Percentiles rank a stretch among this genome's conserved stretches.
Conservation (phyloP, 306 rosid species). For the Vachellia collinsii region DNA sequence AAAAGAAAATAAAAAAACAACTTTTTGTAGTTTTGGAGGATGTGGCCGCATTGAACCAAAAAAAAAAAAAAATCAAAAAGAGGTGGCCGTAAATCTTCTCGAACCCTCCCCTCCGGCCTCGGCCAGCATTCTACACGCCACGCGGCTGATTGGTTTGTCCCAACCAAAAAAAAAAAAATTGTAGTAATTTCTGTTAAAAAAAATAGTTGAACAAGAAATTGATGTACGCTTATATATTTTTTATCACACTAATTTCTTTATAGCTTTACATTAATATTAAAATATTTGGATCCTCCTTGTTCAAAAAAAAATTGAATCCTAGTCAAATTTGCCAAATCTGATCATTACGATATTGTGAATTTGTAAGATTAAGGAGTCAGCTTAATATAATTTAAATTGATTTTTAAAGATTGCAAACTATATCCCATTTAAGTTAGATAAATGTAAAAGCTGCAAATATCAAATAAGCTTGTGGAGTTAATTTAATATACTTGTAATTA, state of each 20-base stretch:
- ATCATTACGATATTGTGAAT: no score
- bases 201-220: neutral
- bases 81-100: constrained; percentile 26
- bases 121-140: constrained; percentile 36
- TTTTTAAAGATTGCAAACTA: neutral
- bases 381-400: neutral
- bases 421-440: neutral
- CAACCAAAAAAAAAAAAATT: neutral
- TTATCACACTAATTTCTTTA: no score
- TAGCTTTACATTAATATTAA: no score
- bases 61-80: no score
- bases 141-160: neutral
- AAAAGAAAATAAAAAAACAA: neutral
- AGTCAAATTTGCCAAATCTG: no score
- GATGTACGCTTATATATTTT: neutral
- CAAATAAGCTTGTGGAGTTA: no score
- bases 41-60: no score
- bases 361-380: neutral
- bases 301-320: no score
- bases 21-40: neutral
- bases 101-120: constrained; percentile 40
- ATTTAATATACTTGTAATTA: no score
- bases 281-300: no score
- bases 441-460: no score
- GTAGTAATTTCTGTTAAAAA: neutral